Evolutionary conservation across 306 rosid species (phyloP).

Genomic region (Cicer yamashitae): DNA sequence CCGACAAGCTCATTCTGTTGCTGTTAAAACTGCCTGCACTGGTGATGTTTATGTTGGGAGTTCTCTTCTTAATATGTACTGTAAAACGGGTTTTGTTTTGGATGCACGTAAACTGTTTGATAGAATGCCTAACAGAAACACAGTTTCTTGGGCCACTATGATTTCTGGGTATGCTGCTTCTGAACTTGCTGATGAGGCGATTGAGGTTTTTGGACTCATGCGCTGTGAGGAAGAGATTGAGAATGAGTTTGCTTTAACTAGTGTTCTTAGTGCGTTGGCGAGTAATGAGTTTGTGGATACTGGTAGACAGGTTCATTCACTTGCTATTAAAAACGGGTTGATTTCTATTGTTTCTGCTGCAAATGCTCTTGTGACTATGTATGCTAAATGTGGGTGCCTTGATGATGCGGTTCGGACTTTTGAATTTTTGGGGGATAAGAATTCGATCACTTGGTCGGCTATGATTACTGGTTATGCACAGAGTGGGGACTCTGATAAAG

Average conservation of each 20-base stretch:
- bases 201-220: slow-evolving; percentile 58
- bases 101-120: slow-evolving; percentile 84
- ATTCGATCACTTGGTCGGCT: slow-evolving; percentile 89
- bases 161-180: slow-evolving; percentile 73
- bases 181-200: slow-evolving; percentile 56
- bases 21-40: slow-evolving; percentile 56
- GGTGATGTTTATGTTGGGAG: slow-evolving; percentile 79
- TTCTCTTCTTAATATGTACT: slow-evolving; percentile 69
- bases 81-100: slow-evolving; percentile 55
- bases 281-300: slow-evolving; percentile 44
- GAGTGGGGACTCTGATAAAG: slow-evolving; percentile 69
- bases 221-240: slow-evolving; percentile 45
- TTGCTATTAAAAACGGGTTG: slow-evolving; percentile 68
- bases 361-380: slow-evolving; percentile 84
- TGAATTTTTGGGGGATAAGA: slow-evolving; percentile 59
- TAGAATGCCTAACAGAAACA: slow-evolving; percentile 63
- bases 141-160: slow-evolving; percentile 85
- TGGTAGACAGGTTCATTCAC: slow-evolving; percentile 79
- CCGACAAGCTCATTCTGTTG: slow-evolving; percentile 60
- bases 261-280: slow-evolving; percentile 69
- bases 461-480: slow-evolving; percentile 83
- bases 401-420: slow-evolving; percentile 76
- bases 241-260: slow-evolving; percentile 65
- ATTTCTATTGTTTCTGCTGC: slow-evolving; percentile 63
- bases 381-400: slow-evolving; percentile 75